These are phyloP conservation scores for Alloteropsis semialata DNA, from an alignment of 176 grass and related monocot genomes.

Conservation along the genomic window DNA sequence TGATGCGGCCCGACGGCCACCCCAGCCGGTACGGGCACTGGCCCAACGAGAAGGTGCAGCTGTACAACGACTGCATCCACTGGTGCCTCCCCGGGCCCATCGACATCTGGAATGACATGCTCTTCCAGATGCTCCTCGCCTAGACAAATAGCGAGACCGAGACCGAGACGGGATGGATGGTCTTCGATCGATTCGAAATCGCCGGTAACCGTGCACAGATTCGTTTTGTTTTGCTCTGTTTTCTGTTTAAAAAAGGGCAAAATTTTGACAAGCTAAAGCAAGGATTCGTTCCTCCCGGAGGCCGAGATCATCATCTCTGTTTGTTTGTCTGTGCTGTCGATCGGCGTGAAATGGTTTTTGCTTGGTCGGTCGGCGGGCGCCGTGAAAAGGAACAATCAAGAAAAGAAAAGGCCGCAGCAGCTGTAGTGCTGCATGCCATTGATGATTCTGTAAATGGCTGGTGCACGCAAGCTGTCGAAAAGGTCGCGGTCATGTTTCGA, in stretches of 20 bases:
- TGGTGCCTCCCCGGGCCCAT: slow-evolving; percentile 77
- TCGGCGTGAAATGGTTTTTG: neutral
- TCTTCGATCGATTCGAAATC: neutral
- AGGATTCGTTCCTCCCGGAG: neutral
- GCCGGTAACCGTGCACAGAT: slow-evolving; percentile 35
- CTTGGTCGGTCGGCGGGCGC: neutral
- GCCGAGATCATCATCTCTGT: neutral
- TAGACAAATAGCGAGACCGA: too few relatives aligned
- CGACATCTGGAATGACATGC: slow-evolving; percentile 76
- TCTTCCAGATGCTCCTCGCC: slow-evolving; percentile 64
- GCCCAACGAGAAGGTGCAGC: slow-evolving; percentile 55
- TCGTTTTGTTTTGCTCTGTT: neutral
- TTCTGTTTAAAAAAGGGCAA: neutral
- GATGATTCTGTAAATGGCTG: neutral
- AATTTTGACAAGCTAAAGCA: slow-evolving; percentile 34
- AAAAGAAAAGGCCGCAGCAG: neutral
- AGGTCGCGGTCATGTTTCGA: neutral
- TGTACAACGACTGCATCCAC: slow-evolving; percentile 81
- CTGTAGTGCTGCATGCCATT: neutral
- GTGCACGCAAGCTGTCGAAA: neutral
- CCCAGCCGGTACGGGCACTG: slow-evolving; percentile 64
- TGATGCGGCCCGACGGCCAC: slow-evolving; percentile 83
- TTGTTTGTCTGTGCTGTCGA: neutral
- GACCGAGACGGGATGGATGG: too few relatives aligned
- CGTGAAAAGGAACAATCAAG: slow-evolving; percentile 1